Conservation (phyloP, 176 grass and related monocot species). For the Avena sativa region DNA sequence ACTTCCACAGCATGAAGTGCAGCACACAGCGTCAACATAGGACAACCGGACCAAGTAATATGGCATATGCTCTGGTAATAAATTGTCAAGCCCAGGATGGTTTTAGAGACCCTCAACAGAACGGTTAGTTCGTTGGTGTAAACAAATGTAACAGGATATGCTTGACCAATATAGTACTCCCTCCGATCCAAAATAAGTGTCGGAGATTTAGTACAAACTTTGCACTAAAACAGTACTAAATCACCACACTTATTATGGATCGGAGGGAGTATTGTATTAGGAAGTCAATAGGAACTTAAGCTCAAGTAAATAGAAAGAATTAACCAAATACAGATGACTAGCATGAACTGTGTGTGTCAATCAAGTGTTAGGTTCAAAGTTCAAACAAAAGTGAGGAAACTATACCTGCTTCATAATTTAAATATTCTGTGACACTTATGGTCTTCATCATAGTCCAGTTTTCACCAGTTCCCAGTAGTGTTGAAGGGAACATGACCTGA, state of each 20-base stretch:
- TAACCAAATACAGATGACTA: background rate
- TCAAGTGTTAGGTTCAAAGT: slow-evolving; percentile 1
- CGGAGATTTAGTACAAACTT: no score
- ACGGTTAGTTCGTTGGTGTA: slow-evolving; percentile 13
- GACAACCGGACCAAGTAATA: background rate
- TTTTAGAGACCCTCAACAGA: background rate
- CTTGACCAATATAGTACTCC: slow-evolving; percentile 4
- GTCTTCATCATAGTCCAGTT: slow-evolving; percentile 99
- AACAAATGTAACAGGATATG: slow-evolving; percentile 7
- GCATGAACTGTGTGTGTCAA: background rate
- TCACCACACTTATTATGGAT: no score
- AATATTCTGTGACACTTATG: slow-evolving; percentile 97
- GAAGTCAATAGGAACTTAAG: slow-evolving; percentile 21
- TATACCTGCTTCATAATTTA: slow-evolving; percentile 97
- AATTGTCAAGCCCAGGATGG: background rate
- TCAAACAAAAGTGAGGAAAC: slow-evolving; percentile 9
- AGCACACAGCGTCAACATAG: background rate
- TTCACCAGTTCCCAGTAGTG: slow-evolving; percentile 89
- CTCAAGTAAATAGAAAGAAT: slow-evolving; percentile 28
- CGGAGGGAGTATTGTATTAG: background rate
- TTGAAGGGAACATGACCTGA: slow-evolving; percentile 99
- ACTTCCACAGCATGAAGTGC: slow-evolving; percentile 10
- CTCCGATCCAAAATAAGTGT: no score
- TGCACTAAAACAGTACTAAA: no score
- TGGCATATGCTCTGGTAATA: background rate